Percentiles rank a stretch among this genome's conserved stretches.
Conservation (phyloP, 2,329 filamentous ascomycete species). For the Alternaria sp. region DNA sequence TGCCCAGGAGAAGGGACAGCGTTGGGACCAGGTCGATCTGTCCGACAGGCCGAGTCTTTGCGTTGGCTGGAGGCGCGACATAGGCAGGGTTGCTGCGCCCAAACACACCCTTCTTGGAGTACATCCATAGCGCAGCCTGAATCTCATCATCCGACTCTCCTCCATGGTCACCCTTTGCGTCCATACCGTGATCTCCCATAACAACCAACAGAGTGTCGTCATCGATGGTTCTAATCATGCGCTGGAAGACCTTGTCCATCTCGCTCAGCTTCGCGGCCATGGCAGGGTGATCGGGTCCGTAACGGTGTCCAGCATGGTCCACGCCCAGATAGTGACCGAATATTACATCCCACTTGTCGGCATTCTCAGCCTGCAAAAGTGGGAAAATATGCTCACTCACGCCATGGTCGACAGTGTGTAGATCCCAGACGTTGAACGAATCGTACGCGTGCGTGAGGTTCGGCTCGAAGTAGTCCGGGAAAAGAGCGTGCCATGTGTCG, state of each 20-base stretch:
- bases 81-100: constrained; percentile 73
- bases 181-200: constrained; percentile 99
- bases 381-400: constrained; percentile 91
- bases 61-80: constrained; percentile 67
- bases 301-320: constrained; percentile 95
- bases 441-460: constrained; percentile 90
- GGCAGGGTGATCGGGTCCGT: constrained; percentile 88
- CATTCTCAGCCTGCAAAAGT: constrained; percentile 70
- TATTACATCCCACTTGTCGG: constrained; percentile 85
- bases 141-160: constrained; percentile 97
- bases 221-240: constrained; percentile 75
- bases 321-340: constrained; percentile 94
- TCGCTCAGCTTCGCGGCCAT: constrained; percentile 91
- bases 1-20: constrained; percentile 81
- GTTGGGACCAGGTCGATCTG: constrained; percentile 98
- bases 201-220: constrained; percentile 88
- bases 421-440: constrained; percentile 97
- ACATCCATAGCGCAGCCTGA: constrained; percentile 97
- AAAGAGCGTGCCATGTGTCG: constrained; percentile 94
- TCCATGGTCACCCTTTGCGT: constrained; percentile 95
- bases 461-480: constrained; percentile 89
- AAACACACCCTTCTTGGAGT: constrained; percentile 85
- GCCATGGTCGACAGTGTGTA: constrained; percentile 96
- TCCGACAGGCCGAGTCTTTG: constrained; percentile 75
- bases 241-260: constrained; percentile 82